Evolutionary conservation across 2,329 filamentous ascomycete species (phyloP).

Genomic region (Curvularia sp.): DNA sequence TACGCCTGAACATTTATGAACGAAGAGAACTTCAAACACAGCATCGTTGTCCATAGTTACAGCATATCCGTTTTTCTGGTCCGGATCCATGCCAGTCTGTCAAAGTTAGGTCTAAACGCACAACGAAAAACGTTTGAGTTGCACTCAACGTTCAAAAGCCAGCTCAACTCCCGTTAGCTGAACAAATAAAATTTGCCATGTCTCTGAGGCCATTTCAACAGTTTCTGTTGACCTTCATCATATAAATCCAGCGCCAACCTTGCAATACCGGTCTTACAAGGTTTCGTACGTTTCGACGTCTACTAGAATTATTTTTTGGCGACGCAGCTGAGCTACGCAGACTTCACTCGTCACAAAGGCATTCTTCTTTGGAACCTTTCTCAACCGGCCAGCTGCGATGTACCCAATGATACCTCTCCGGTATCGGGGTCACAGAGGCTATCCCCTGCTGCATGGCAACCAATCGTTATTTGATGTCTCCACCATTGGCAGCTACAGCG

Average conservation of each 20-base stretch:
- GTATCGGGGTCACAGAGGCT: background rate
- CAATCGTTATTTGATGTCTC: background rate
- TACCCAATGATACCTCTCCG: slow-evolving; percentile 7
- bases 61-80: background rate
- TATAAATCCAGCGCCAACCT: background rate
- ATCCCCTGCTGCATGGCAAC: background rate
- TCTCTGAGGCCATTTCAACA: no score
- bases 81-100: background rate
- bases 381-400: slow-evolving; percentile 1
- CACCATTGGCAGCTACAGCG: background rate
- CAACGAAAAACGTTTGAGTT: slow-evolving; percentile 7
- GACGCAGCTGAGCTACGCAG: no score
- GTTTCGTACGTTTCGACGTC: background rate
- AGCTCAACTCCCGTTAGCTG: slow-evolving; percentile 7
- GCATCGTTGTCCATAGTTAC: no score
- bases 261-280: background rate
- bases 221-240: background rate
- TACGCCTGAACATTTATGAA: no score
- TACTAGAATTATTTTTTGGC: background rate
- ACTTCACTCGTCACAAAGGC: background rate
- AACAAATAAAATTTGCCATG: background rate
- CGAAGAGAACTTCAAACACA: background rate
- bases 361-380: background rate
- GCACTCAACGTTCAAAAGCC: slow-evolving; percentile 10
- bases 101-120: slow-evolving; percentile 1